Base-by-base conservation (phyloP, 225 moss, liverwort and hornwort species). In the Climacium dendroides region DNA sequence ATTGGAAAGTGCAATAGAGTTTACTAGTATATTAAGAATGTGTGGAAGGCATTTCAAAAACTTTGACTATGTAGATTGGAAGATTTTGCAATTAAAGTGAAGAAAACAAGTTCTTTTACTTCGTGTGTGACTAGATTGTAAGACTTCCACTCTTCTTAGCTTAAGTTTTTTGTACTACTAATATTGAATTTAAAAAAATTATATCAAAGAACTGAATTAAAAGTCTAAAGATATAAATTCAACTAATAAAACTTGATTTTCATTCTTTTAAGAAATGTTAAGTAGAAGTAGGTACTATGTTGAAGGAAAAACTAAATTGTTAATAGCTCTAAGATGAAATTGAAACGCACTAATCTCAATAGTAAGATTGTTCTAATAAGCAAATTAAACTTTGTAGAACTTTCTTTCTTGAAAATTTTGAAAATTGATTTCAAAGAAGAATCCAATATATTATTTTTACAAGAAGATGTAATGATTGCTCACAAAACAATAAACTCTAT, bases 221-320 rank as follows among this genome's bases (percentile, higher is more conserved):
- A 19, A n/a, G 12, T n/a, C 19, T 6, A n/a, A 0, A 1, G 1
- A 26, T 8, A 43, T 24, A 5, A 43, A 41, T 26, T 15, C 9
- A 9, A 25, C 1, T 8, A 26, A 8, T 26, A 43, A 8, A 71
- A n/a, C 6, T 43, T 43, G 15, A 26, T 26, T 70, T 70, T 41
- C 15, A 41, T 41, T 70, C 41, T 70, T 66, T 14, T 8, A 71
- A 9, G 43, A 26, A 15, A 26, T 15, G 3, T 71, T 15, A 15
- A 26, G 5, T 41, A 70, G 26, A 43, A 41, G 8, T 43, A 70
- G 13, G 25, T 25, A 41, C 8, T 8, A 41, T 5, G 41, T 15
- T 24, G 8, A 41, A 41, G 25, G 8, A 5, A 15, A 15, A 4
- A 41, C 0, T 12, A 25, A 41, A 25, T 70, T 1, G 0, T 39